phyloP scores from a whole-genome alignment of 306 rosid genomes.

The Malus asiatica region DNA sequence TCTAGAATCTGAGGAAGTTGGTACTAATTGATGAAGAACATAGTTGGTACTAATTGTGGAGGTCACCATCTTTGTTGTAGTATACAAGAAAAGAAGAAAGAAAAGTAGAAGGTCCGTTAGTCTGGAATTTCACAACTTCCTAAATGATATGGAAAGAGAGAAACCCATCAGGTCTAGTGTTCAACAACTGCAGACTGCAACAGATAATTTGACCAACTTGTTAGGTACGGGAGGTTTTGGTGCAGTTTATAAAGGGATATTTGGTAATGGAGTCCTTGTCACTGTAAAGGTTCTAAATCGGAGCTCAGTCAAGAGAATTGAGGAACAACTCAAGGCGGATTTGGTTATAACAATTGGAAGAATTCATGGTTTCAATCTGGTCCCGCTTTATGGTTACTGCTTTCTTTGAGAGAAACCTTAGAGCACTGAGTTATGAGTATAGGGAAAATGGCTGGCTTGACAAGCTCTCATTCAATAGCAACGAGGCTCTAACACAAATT shows the following conservation, averaged over 20 bases:
- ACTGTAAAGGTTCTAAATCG: slow-evolving; percentile 36
- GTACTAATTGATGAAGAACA: not conserved
- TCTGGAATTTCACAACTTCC: slow-evolving; percentile 30
- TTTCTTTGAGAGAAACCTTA: slow-evolving; percentile 25
- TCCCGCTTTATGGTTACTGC: slow-evolving; percentile 34
- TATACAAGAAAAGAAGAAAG: not conserved
- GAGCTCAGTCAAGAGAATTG: slow-evolving; percentile 17
- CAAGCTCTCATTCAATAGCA: slow-evolving; percentile 23
- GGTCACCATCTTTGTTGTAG: slow-evolving; percentile 5
- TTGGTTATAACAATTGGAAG: slow-evolving; percentile 20
- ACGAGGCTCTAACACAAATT: slow-evolving; percentile 17
- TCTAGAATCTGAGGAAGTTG: not conserved
- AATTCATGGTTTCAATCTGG: slow-evolving; percentile 38
- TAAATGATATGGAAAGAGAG: slow-evolving; percentile 32
- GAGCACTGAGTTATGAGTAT: slow-evolving; percentile 30
- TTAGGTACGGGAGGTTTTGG: slow-evolving; percentile 38
- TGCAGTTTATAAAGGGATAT: slow-evolving; percentile 25
- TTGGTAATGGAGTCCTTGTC: slow-evolving; percentile 19
- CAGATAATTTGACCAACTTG: not conserved
- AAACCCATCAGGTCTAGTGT: slow-evolving; percentile 18
- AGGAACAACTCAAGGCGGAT: slow-evolving; percentile 31
- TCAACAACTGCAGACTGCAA: not conserved
- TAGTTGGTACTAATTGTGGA: not conserved
- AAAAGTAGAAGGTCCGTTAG: not conserved
- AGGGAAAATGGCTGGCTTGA: slow-evolving; percentile 19